Evolutionary conservation across 2,329 filamentous ascomycete species (phyloP), one percentile per base, ranked within the genome.

Genomic region (Acrocalymma vagum): DNA sequence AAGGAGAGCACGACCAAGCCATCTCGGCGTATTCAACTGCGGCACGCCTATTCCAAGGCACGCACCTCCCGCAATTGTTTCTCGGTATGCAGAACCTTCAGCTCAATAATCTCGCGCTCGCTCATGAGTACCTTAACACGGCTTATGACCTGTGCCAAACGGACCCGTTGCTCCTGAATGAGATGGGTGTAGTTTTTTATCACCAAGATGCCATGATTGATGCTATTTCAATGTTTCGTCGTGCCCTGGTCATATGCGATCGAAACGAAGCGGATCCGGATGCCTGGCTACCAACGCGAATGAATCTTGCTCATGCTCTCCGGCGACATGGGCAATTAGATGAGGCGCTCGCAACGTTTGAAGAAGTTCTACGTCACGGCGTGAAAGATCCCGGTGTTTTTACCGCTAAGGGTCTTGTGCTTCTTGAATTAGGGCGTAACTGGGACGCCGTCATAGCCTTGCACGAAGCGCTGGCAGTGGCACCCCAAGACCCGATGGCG

Each of bases 81-180:
- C 76, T 99, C 17, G 94, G 95, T 6, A 99, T 99, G 94, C 95
- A 99, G 69, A 95, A 99, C 70, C 86, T 97, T 31, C 90, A 93
- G 13, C 80, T 99, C 45, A 95, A 95, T 70, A 97, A 99, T 60
- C 89, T 97, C 82, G 86, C 85, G 1, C 80, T 97, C 11, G 94
- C 95, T 0, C 88, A 95, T 52, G 94, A 99, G 68, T 99, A 97
- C 67, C 81, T 97, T 29, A 91, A 90, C 60, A 91, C 90, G 3
- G 92, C 94, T 0, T 95, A 94, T 67, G 79, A 82, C 0, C 78
- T 95, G 9, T 95, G 90, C 74, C 83, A 85, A 58, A 87, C 85
- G 1, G 94, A 99, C 58, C 94, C 94, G 0, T 74, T 97, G 5
- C 82, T 99, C 4, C 78, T 99, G 39, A 99, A 99, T 66, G 94